Evolutionary conservation across 176 grass and related monocot genomes (phyloP).

Genomic region (Oryza glumipatula): DNA sequence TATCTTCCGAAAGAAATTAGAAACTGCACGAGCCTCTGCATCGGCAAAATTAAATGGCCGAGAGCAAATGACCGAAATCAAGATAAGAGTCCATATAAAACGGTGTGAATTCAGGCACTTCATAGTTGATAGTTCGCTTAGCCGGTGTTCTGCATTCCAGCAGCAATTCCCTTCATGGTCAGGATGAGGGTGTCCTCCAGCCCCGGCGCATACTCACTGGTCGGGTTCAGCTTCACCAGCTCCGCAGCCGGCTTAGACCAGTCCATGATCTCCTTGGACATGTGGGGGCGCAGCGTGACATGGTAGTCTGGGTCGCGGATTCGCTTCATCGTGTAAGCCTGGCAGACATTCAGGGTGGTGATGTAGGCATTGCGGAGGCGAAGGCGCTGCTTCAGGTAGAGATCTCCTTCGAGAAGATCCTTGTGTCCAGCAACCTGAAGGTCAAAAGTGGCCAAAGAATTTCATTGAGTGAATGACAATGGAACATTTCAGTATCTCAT

Average conservation of each 20-base stretch:
- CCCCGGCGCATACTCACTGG: conserved; percentile 66
- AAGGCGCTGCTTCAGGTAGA: conserved; percentile 72
- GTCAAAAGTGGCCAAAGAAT: background rate
- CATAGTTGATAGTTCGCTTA: conserved; percentile 11
- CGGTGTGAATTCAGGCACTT: background rate
- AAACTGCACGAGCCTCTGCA: background rate
- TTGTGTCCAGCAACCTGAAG: conserved; percentile 73
- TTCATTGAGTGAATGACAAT: background rate
- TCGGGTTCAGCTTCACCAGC: conserved; percentile 76
- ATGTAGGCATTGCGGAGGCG: conserved; percentile 70
- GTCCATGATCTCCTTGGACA: conserved; percentile 65
- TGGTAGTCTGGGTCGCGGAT: conserved; percentile 72
- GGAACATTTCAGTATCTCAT: background rate
- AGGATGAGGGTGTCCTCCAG: conserved; percentile 88
- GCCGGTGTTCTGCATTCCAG: conserved; percentile 83
- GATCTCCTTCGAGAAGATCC: conserved; percentile 78
- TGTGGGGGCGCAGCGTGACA: conserved; percentile 55
- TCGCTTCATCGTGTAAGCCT: conserved; percentile 73
- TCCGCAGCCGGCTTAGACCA: conserved; percentile 58
- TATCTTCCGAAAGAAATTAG: too few species aligned
- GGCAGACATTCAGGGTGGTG: conserved; percentile 73
- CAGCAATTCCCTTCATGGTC: conserved; percentile 88
- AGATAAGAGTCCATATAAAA: background rate
- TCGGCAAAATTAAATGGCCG: conserved; percentile 13
- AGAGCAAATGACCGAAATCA: background rate